Conservation (phyloP, 1,284 basidiomycete species). For the Phenoliferia sp. region DNA sequence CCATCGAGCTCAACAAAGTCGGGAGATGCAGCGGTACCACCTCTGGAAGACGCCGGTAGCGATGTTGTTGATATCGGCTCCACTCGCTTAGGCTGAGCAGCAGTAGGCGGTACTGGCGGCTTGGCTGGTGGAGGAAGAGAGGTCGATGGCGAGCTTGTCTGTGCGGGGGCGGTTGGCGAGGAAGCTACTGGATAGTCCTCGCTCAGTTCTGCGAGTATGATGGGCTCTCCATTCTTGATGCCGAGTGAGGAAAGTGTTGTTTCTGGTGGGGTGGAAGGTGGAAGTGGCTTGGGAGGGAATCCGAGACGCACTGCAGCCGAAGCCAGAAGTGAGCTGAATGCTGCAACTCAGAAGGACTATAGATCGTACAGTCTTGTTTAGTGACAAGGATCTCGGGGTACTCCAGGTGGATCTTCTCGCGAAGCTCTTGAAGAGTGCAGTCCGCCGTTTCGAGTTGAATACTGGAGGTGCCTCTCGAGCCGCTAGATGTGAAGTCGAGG, state of each 20-base stretch:
- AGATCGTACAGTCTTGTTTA: conserved; percentile 18
- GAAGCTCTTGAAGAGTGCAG: conserved; percentile 11
- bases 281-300: conserved; percentile 22
- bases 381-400: neutral
- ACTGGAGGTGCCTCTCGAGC: neutral
- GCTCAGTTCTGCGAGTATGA: conserved; percentile 13
- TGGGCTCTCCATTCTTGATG: conserved; percentile 15
- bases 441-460: neutral
- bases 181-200: too few species aligned
- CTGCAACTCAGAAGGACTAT: too few species aligned
- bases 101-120: neutral
- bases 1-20: conserved; percentile 16
- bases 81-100: neutral
- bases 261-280: neutral
- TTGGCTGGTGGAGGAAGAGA: neutral
- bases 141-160: neutral
- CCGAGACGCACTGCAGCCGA: conserved; percentile 17
- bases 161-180: neutral
- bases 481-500: neutral
- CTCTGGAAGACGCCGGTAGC: neutral
- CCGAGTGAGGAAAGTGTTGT: conserved; percentile 1
- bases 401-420: neutral
- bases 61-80: neutral
- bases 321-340: neutral
- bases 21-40: neutral